A percentile compares a stretch with the other conserved stretches of the same genome.
phyloP scores from a whole-genome alignment of 352 stramenopile species.

The Blastocystis sp. region DNA sequence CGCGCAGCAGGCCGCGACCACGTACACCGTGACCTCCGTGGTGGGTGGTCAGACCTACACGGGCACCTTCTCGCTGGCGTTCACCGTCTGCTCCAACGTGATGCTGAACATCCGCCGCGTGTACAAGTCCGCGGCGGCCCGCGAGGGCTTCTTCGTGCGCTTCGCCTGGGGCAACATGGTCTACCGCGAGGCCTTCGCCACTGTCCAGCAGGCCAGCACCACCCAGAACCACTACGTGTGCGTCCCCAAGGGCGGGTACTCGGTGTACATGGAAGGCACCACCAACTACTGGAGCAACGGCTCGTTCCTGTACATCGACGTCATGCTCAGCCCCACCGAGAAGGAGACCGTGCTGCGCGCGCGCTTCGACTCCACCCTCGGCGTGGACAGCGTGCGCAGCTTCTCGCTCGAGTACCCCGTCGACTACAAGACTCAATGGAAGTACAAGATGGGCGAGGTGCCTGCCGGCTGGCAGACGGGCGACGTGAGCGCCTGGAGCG shows the following conservation, averaged over 20 bases:
- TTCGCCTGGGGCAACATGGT: background rate
- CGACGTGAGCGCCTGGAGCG: slow-evolving; percentile 2
- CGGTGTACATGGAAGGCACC: background rate
- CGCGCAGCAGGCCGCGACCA: background rate
- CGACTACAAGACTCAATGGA: background rate
- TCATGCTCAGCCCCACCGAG: background rate
- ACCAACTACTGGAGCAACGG: background rate
- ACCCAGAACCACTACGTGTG: slow-evolving; percentile 32
- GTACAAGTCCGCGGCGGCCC: background rate
- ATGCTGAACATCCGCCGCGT: slow-evolving; percentile 25
- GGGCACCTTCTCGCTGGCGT: slow-evolving; percentile 1
- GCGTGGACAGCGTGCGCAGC: background rate
- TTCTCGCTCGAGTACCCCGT: slow-evolving; percentile 28
- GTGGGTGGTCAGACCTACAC: background rate
- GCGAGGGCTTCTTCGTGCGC: slow-evolving; percentile 10
- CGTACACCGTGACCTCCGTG: slow-evolving; percentile 26
- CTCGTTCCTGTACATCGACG: slow-evolving; percentile 26
- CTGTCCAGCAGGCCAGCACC: background rate
- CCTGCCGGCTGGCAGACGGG: slow-evolving; percentile 23
- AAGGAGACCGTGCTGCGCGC: background rate
- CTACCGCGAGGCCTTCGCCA: background rate
- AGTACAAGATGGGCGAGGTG: slow-evolving; percentile 40
- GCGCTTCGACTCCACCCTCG: slow-evolving; percentile 13
- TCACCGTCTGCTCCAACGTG: slow-evolving; percentile 3
- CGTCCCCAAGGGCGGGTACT: background rate